Evolutionary conservation across 805 yeast genomes (phyloP).

Genomic region (Tetrapisispora nanseiensis): DNA sequence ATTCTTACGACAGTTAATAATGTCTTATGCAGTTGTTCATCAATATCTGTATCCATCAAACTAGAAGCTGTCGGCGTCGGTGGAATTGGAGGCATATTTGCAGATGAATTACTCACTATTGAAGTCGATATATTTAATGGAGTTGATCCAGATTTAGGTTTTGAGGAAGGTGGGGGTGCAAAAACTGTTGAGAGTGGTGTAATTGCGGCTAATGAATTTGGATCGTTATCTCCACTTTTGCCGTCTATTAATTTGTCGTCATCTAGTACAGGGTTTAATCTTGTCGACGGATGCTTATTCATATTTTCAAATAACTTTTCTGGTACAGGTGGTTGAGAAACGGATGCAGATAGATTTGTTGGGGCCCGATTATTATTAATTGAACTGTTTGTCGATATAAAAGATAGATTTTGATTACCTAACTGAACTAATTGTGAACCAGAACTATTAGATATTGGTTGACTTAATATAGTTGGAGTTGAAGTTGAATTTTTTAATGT

Average conservation of each 20-base stretch:
- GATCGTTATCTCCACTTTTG: not conserved
- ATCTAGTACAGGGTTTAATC: not conserved
- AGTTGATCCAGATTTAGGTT: not conserved
- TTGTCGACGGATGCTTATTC: constrained; percentile 1
- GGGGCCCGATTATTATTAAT: not conserved
- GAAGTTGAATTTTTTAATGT: not conserved
- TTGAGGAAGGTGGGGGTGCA: not conserved
- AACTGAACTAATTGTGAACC: constrained; percentile 8
- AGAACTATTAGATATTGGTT: not conserved
- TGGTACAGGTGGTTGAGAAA: not conserved
- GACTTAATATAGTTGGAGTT: not conserved
- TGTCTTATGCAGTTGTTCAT: constrained; percentile 56
- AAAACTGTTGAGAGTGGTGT: no score
- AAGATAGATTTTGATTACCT: constrained; percentile 4
- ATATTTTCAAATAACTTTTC: not conserved
- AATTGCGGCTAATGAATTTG: no score
- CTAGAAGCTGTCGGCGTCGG: constrained; percentile 2
- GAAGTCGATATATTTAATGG: not conserved
- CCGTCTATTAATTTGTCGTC: not conserved
- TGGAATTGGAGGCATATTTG: constrained; percentile 5
- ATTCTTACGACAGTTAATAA: constrained; percentile 52
- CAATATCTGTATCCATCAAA: constrained; percentile 30
- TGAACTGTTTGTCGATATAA: not conserved
- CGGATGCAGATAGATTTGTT: not conserved
- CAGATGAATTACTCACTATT: not conserved